Evolutionary conservation across 805 yeast genomes (phyloP), one percentile per base, ranked within the genome.

Genomic region (Kluyveromyces aestuarii): DNA sequence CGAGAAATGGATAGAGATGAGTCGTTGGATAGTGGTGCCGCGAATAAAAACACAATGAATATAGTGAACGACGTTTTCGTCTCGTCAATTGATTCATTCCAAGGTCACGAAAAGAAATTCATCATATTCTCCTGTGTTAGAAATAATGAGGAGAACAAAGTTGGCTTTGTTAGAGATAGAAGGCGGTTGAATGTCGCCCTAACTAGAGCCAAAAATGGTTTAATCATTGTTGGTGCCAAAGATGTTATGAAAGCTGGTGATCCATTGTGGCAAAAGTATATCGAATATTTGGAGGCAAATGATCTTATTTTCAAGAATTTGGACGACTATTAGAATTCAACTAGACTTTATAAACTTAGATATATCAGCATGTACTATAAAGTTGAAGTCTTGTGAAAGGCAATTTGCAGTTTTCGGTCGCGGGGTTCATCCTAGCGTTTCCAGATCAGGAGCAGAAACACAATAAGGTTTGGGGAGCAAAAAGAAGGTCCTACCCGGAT

Each of bases 101-200:
- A 88, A 67, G 96, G 96, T 30, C 74, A 95, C 57, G 96, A 87
- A 59, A 88, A 87, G 67, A 89, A 85, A 58, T 82, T 81, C 49
- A 82, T 88, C 38, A 75, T 89, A 19, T 71, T 88, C 51, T 80
- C 93, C 2, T 79, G 93, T 59, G 96, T 88, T 33, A 74, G 96
- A 57, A 77, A 81, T 18, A 82, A 82, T 58, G 50, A 52, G 25
- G 62, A 63, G n/a, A 60, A 70, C 27, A 78, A 72, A 49, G 76
- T 82, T 50, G 88, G 89, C 27, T 82, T 82, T 61, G 68, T 82
- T 46, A 71, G 67, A 46, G 89, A 83, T 57, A 64, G 68, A 41
- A 68, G 87, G 58, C 71, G 89, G 58, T 65, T 83, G 64, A 83
- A 83, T 52, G 89, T 83, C 47, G 88, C 88, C 1, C 71, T 83